Base-by-base conservation (phyloP, 176 grass and related monocot species). In the Microstegium vimineum region DNA sequence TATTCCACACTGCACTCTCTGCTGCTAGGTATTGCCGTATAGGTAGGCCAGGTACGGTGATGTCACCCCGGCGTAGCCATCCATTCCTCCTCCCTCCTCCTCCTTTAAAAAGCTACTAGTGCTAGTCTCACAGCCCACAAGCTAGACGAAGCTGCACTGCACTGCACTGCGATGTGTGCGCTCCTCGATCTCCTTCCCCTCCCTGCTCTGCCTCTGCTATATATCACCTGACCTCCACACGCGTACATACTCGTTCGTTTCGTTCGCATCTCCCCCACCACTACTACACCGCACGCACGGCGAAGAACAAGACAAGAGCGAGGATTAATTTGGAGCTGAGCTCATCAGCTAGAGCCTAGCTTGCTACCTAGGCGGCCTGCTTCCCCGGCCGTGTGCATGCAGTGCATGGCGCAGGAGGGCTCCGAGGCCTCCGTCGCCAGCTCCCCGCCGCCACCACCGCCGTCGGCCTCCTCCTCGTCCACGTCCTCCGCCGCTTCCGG, bases 361-460 rank as follows among this genome's bases (percentile, higher is more conserved):
- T 49, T 18, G 16, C 4, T 17, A 51, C 4, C 16, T 51, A 51
- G 49, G 8, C 18, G 22, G 74, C 37, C 70, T 56, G 43, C 76
- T 47, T 11, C 0, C 25, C 25, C 37, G 10, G 23, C 59, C 18
- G n/a, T n/a, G 16, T n/a, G 74, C 70, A 85, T 70, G 62, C 87
- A 52, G 84, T 84, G 77, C 80, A 94, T 97, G 94, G 87, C 91
- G 61, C 89, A 86, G 87, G 94, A 97, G 82, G 73, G 89, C 71
- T 94, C 89, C 13, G 91, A 97, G 74, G 82, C 91, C 69, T 91
- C 94, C 69, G 89, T 94, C 28, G 86, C 91, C 15, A 97, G 92
- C 85, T 92, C 94, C 2, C 89, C 66, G 73, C 86, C 86, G 42
- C 72, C 76, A 5, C 81, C 83, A 11, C 86, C 64, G 23, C 77